Evolutionary conservation across 352 stramenopile species (phyloP).

Genomic region (Lagenidium giganteum): DNA sequence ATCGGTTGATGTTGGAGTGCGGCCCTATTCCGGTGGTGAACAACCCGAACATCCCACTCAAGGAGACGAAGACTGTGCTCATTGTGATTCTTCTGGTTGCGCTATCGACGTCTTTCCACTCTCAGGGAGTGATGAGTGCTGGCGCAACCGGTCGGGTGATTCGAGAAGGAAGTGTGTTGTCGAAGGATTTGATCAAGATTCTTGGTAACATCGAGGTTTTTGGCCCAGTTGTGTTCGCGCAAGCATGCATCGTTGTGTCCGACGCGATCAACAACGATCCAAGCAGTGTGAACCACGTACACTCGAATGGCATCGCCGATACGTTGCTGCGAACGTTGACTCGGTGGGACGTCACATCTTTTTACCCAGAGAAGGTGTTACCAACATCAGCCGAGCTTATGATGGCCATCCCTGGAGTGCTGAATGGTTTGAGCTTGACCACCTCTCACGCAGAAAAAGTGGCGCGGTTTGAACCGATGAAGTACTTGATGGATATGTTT

Average conservation of each 20-base stretch:
- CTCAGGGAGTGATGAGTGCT: slow-evolving; percentile 84
- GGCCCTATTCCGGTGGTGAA: too few species aligned
- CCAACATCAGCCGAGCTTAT: slow-evolving; percentile 91
- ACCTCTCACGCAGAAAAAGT: slow-evolving; percentile 89
- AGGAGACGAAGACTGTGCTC: slow-evolving; percentile 60
- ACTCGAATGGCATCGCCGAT: slow-evolving; percentile 89
- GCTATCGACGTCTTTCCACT: slow-evolving; percentile 83
- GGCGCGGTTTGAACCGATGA: slow-evolving; percentile 85
- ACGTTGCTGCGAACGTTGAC: slow-evolving; percentile 91
- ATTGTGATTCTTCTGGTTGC: slow-evolving; percentile 67
- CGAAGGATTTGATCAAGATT: slow-evolving; percentile 86
- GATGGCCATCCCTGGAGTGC: slow-evolving; percentile 91
- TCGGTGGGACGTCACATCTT: slow-evolving; percentile 58
- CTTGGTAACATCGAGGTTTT: slow-evolving; percentile 89
- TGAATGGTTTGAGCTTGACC: slow-evolving; percentile 92
- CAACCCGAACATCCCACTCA: too few species aligned
- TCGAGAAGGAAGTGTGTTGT: slow-evolving; percentile 82
- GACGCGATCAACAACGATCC: slow-evolving; percentile 98
- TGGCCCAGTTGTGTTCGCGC: slow-evolving; percentile 90
- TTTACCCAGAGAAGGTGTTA: slow-evolving; percentile 48
- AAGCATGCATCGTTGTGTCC: slow-evolving; percentile 89
- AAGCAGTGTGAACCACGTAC: slow-evolving; percentile 93
- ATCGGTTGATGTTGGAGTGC: slow-evolving; percentile 66
- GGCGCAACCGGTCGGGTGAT: slow-evolving; percentile 83
- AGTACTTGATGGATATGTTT: slow-evolving; percentile 90